Conservation (phyloP, 2,329 filamentous ascomycete species). For the Xylaria multiplex region DNA sequence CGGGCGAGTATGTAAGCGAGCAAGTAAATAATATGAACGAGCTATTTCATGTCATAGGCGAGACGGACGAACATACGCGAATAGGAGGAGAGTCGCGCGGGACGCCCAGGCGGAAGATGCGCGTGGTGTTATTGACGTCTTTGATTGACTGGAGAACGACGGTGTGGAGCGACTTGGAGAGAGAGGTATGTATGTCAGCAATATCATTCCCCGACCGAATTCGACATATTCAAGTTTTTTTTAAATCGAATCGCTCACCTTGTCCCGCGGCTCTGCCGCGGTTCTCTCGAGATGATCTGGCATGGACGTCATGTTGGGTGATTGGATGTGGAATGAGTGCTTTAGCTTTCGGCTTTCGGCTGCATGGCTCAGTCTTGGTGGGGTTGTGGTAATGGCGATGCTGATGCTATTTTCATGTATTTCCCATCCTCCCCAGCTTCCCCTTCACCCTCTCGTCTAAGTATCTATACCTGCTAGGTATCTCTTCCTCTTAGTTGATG, state of each 20-base stretch:
- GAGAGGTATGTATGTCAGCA: constrained; percentile 3
- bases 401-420: neutral
- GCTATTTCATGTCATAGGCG: no score
- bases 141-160: constrained; percentile 71
- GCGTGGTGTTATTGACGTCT: constrained; percentile 72
- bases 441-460: neutral
- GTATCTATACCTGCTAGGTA: neutral
- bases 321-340: constrained; percentile 2
- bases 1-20: no score
- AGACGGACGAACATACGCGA: constrained; percentile 54
- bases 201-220: neutral
- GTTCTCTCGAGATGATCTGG: constrained; percentile 75
- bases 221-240: no score
- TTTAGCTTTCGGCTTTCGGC: constrained; percentile 4
- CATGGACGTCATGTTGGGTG: constrained; percentile 45
- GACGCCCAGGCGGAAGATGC: constrained; percentile 73
- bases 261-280: constrained; percentile 75
- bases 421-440: neutral
- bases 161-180: constrained; percentile 62
- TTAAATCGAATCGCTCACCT: constrained; percentile 52
- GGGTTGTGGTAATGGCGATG: neutral
- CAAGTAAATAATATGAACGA: neutral
- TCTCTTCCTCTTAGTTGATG: no score
- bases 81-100: constrained; percentile 57
- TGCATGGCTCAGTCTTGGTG: constrained; percentile 9